These are phyloP conservation scores for Leccinum pellstonianum DNA, from an alignment of 768 basidiomycete species.

Conservation along the genomic window DNA sequence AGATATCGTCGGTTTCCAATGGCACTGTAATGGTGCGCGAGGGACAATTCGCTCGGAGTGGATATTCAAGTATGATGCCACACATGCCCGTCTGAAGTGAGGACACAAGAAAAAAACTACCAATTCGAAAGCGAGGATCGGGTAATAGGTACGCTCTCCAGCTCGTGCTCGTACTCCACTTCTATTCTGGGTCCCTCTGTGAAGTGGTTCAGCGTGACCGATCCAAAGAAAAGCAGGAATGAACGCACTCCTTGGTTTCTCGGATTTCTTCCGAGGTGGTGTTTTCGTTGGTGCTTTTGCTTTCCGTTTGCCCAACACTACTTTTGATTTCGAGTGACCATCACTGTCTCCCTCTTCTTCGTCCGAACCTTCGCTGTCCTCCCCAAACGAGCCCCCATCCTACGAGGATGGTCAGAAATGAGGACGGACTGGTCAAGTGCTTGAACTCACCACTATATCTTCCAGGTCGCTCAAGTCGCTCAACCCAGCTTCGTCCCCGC, in stretches of 20 bases:
- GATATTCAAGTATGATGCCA: neutral
- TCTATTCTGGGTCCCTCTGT: constrained; percentile 80
- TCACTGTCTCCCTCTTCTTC: constrained; percentile 40
- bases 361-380: constrained; percentile 43
- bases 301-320: constrained; percentile 69
- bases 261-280: constrained; percentile 51
- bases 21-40: neutral
- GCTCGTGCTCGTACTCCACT: constrained; percentile 95
- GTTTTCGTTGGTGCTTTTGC: constrained; percentile 40
- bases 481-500: constrained; percentile 45
- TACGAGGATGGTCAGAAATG: constrained; percentile 22
- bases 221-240: neutral
- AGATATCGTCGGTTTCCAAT: neutral
- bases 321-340: constrained; percentile 42
- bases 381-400: constrained; percentile 40
- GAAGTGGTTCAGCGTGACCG: constrained; percentile 15
- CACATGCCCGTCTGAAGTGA: neutral
- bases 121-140: constrained; percentile 53
- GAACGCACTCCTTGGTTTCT: constrained; percentile 62
- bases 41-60: neutral
- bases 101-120: constrained; percentile 35
- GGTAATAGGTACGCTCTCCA: constrained; percentile 62
- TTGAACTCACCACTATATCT: constrained; percentile 55
- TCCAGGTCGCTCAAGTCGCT: constrained; percentile 59
- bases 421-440: neutral